Evolutionary conservation across 2,329 filamentous ascomycete species (phyloP).

Genomic region (Macrophomina pseudophaseolina): DNA sequence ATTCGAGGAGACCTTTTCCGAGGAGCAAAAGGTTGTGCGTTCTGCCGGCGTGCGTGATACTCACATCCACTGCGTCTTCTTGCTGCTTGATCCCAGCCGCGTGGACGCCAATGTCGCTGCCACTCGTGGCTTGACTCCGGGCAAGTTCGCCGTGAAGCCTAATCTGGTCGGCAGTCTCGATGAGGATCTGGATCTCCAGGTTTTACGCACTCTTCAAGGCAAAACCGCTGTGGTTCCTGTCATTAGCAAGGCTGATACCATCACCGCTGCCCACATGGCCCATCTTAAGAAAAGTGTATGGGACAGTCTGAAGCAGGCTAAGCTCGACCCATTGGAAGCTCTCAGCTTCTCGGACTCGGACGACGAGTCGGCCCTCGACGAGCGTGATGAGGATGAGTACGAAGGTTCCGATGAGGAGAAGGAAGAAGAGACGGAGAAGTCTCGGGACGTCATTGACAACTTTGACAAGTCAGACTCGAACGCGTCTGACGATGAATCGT

Average conservation of each 20-base stretch:
- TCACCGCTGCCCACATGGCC: constrained; percentile 93
- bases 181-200: constrained; percentile 87
- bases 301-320: constrained; percentile 82
- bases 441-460: constrained; percentile 44
- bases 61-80: constrained; percentile 94
- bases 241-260: constrained; percentile 94
- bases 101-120: constrained; percentile 79
- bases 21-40: constrained; percentile 96
- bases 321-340: constrained; percentile 85
- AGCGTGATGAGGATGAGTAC: constrained; percentile 57
- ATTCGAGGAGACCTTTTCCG: constrained; percentile 95
- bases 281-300: constrained; percentile 90
- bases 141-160: constrained; percentile 39
- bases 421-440: constrained; percentile 2
- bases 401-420: constrained; percentile 43
- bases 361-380: constrained; percentile 53
- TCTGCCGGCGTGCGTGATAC: constrained; percentile 93
- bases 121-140: constrained; percentile 53
- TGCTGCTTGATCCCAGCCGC: constrained; percentile 84
- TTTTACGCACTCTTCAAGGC: constrained; percentile 83
- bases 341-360: constrained; percentile 75
- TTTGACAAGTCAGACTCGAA: constrained; percentile 45
- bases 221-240: constrained; percentile 96
- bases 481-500: constrained; percentile 40
- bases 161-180: constrained; percentile 72